Evolutionary conservation across 1,284 basidiomycete genomes (phyloP).

Genomic region (Tetrapyrgos nigripes): DNA sequence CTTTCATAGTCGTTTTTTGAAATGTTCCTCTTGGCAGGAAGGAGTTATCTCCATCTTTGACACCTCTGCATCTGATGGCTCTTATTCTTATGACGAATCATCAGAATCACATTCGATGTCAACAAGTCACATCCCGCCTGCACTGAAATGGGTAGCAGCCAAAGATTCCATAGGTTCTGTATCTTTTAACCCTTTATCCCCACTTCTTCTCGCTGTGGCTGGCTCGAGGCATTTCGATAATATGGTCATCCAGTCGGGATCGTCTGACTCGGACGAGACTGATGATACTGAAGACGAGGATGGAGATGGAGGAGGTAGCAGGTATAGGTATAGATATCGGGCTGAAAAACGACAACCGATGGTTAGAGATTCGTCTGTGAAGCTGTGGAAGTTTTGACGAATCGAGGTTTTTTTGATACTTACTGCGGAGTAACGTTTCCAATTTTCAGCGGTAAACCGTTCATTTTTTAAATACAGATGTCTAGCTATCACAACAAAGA

Average conservation of each 20-base stretch:
- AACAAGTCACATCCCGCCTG: slow-evolving; percentile 25
- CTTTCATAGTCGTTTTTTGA: background rate
- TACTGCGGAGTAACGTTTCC: too few relatives aligned
- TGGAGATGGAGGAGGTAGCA: background rate
- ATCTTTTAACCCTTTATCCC: slow-evolving; percentile 62
- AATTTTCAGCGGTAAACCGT: too few relatives aligned
- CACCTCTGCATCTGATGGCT: slow-evolving; percentile 26
- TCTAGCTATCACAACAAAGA: too few relatives aligned
- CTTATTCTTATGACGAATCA: slow-evolving; percentile 3
- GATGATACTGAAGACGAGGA: background rate
- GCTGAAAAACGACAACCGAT: slow-evolving; percentile 4
- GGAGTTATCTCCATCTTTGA: slow-evolving; percentile 56
- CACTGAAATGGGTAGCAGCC: background rate
- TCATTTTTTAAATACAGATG: too few relatives aligned
- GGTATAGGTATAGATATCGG: background rate
- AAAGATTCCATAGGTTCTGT: slow-evolving; percentile 69
- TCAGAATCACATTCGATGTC: slow-evolving; percentile 14
- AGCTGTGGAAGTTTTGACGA: slow-evolving; percentile 20
- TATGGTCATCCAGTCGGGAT: slow-evolving; percentile 19
- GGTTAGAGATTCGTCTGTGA: slow-evolving; percentile 12
- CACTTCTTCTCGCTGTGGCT: slow-evolving; percentile 61
- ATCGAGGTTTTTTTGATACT: too few relatives aligned
- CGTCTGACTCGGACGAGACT: slow-evolving; percentile 17
- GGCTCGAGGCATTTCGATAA: slow-evolving; percentile 69
- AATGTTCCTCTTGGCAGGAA: slow-evolving; percentile 28